Conservation (phyloP, 1,284 basidiomycete genomes). For the Naganishia liquefaciens region DNA sequence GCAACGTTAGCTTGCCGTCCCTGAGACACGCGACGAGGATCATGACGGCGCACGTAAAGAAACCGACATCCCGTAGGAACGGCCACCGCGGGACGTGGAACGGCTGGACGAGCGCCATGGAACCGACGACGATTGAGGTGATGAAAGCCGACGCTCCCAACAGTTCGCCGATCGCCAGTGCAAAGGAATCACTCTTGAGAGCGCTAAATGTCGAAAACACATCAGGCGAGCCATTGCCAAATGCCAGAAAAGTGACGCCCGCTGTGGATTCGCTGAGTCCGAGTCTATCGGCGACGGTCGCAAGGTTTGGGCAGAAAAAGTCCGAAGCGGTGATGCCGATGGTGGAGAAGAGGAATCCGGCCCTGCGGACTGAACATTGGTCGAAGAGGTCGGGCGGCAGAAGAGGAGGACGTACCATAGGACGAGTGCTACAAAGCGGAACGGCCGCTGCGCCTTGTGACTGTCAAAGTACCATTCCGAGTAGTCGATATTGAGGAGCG, state of each 20-base stretch:
- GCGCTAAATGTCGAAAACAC: constrained; percentile 93
- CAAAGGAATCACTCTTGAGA: constrained; percentile 80
- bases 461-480: constrained; percentile 41
- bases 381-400: background rate
- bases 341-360: constrained; percentile 63
- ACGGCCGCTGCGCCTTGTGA: constrained; percentile 37
- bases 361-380: constrained; percentile 28
- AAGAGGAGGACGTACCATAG: constrained; percentile 34
- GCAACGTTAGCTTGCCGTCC: constrained; percentile 71
- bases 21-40: constrained; percentile 73
- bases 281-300: constrained; percentile 76
- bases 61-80: constrained; percentile 89
- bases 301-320: constrained; percentile 92
- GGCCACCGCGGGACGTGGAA: constrained; percentile 78
- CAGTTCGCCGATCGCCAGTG: constrained; percentile 90
- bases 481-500: constrained; percentile 32
- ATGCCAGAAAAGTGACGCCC: constrained; percentile 88
- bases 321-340: constrained; percentile 90
- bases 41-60: constrained; percentile 79
- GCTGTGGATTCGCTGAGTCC: constrained; percentile 86
- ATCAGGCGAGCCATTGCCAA: constrained; percentile 90
- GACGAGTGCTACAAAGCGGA: constrained; percentile 43
- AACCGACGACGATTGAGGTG: constrained; percentile 90
- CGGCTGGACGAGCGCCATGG: constrained; percentile 92
- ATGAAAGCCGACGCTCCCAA: constrained; percentile 95